Conservation (phyloP, 345 rosid species). For the Physaria fendleri region DNA sequence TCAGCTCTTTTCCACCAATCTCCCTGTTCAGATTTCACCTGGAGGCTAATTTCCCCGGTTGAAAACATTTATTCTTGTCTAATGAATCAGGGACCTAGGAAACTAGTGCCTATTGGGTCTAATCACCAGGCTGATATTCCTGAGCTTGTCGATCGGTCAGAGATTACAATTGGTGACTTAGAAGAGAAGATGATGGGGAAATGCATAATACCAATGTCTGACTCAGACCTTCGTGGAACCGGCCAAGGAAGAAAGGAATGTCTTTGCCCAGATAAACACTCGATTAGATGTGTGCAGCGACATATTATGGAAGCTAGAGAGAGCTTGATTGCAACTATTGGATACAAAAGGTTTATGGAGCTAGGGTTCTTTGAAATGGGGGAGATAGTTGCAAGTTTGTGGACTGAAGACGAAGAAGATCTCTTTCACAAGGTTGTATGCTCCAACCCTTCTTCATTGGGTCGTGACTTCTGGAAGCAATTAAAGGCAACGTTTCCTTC, state of each 20-base stretch:
- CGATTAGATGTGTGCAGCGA: conserved; percentile 54
- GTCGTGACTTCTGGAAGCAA: conserved; percentile 57
- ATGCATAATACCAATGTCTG: conserved; percentile 60
- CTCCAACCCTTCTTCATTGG: conserved; percentile 50
- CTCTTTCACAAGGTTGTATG: conserved; percentile 45
- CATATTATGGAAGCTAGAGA: conserved; percentile 65
- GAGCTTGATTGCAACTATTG: conserved; percentile 41
- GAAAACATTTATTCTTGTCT: conserved; percentile 26
- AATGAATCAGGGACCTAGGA: conserved; percentile 32
- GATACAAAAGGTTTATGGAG: conserved; percentile 40
- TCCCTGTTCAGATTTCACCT: conserved; percentile 25
- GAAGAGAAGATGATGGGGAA: conserved; percentile 47
- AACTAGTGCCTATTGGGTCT: conserved; percentile 51
- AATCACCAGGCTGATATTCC: conserved; percentile 71
- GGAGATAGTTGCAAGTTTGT: conserved; percentile 52
- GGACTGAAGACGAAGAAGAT: conserved; percentile 67
- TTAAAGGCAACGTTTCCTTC: conserved; percentile 47
- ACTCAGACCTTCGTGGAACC: conserved; percentile 9
- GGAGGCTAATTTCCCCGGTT: conserved; percentile 25
- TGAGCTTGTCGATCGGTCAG: conserved; percentile 11
- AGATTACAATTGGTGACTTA: neutral
- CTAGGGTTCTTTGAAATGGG: conserved; percentile 74
- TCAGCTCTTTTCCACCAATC: conserved; percentile 32
- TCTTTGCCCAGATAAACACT: conserved; percentile 44
- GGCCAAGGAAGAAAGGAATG: conserved; percentile 52